phyloP scores from a whole-genome alignment of 345 rosid genomes.

The Populus ilicifolia region DNA sequence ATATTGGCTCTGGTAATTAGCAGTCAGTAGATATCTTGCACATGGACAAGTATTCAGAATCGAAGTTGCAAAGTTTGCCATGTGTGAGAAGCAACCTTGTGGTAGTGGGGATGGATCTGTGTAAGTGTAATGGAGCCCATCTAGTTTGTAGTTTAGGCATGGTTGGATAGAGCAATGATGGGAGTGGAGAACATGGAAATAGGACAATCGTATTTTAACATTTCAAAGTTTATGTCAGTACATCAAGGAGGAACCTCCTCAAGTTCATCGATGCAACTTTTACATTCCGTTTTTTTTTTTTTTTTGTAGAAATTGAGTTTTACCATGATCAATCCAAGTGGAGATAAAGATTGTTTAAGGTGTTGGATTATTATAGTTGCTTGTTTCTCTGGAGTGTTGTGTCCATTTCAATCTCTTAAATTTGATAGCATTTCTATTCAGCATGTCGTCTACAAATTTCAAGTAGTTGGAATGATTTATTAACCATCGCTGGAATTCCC shows the following conservation, averaged over 20 bases:
- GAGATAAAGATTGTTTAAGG: not conserved
- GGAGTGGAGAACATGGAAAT: not conserved
- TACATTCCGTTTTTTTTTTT: not conserved
- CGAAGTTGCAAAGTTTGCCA: not conserved
- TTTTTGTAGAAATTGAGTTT: too few species aligned
- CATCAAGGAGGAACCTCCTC: not conserved
- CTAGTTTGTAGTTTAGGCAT: not conserved
- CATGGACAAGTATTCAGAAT: not conserved
- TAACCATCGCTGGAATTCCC: not conserved
- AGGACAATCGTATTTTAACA: not conserved
- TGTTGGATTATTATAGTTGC: not conserved
- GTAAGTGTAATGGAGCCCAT: not conserved
- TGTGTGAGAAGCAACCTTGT: not conserved
- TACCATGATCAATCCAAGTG: not conserved
- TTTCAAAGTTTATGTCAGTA: not conserved
- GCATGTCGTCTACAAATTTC: not conserved
- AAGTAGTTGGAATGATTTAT: not conserved
- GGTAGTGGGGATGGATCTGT: too few species aligned
- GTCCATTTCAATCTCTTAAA: not conserved
- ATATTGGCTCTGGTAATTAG: not conserved
- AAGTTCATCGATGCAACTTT: not conserved
- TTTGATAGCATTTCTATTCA: not conserved
- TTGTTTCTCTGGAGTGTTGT: not conserved
- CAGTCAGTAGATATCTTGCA: not conserved
- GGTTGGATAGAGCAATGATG: not conserved